These are phyloP conservation scores for Lasiosphaeria hispida DNA, from an alignment of 495 filamentous ascomycete species.

Conservation along the genomic window DNA sequence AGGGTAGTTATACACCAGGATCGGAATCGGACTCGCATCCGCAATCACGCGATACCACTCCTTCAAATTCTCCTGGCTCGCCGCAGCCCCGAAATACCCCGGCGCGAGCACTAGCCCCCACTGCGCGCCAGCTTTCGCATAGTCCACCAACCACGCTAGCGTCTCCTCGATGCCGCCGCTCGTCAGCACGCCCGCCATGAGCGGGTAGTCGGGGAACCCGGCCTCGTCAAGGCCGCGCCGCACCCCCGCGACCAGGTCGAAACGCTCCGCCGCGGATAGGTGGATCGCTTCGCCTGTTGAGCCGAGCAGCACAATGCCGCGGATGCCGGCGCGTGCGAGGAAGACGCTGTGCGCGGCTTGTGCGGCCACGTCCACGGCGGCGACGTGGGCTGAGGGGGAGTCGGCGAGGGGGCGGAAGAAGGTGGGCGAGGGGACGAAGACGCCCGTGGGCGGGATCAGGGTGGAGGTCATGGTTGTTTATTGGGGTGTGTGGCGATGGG, in stretches of 20 bases:
- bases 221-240: slow-evolving; percentile 51
- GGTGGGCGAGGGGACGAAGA: slow-evolving; percentile 46
- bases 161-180: slow-evolving; percentile 63
- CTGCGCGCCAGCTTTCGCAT: slow-evolving; percentile 57
- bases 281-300: slow-evolving; percentile 69
- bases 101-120: slow-evolving; percentile 61
- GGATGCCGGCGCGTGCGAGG: slow-evolving; percentile 61
- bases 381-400: not conserved
- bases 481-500: no score
- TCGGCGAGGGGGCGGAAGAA: slow-evolving; percentile 34
- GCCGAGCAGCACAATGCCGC: slow-evolving; percentile 64
- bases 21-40: slow-evolving; percentile 50
- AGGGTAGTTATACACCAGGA: slow-evolving; percentile 65
- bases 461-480: slow-evolving; percentile 3
- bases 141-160: slow-evolving; percentile 55
- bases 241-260: slow-evolving; percentile 51
- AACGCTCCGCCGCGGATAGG: slow-evolving; percentile 58
- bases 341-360: slow-evolving; percentile 60
- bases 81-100: slow-evolving; percentile 54
- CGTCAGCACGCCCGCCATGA: slow-evolving; percentile 66
- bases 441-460: slow-evolving; percentile 36
- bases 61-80: slow-evolving; percentile 47
- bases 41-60: slow-evolving; percentile 56
- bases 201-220: slow-evolving; percentile 59
- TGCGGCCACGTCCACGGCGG: slow-evolving; percentile 49